Evolutionary conservation across 1,284 basidiomycete genomes (phyloP).

Genomic region (Cutaneotrichosporon spelunceum): DNA sequence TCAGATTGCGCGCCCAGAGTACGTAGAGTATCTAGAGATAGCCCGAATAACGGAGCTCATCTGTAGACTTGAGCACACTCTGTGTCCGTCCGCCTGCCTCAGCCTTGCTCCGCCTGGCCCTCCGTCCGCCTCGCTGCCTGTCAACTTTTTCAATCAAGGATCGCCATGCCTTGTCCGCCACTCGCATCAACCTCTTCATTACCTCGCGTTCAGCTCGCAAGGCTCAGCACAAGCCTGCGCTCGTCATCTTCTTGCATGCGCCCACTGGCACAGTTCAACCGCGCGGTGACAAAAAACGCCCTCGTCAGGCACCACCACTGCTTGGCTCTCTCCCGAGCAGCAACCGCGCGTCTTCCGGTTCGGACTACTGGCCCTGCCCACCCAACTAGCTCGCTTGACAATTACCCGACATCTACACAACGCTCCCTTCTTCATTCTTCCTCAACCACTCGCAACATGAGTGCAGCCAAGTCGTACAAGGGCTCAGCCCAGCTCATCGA

Average conservation of each 20-base stretch:
- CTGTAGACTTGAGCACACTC: too few species aligned
- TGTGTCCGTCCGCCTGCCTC: too few species aligned
- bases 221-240: background rate
- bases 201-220: background rate
- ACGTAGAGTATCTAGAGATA: too few species aligned
- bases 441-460: constrained; percentile 10
- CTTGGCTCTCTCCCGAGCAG: background rate
- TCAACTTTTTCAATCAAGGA: background rate
- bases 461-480: constrained; percentile 10
- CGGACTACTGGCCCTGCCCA: constrained; percentile 1
- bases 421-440: constrained; percentile 10
- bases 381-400: background rate
- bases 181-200: background rate
- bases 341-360: background rate
- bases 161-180: background rate
- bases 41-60: too few species aligned
- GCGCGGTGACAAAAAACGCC: background rate
- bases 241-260: constrained; percentile 1
- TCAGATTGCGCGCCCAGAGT: background rate
- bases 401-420: background rate
- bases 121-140: background rate
- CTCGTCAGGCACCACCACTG: background rate
- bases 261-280: background rate
- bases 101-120: background rate
- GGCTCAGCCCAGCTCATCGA: constrained; percentile 66